Evolutionary conservation across 352 stramenopile genomes (phyloP).

Genomic region (Pythium periplocum): DNA sequence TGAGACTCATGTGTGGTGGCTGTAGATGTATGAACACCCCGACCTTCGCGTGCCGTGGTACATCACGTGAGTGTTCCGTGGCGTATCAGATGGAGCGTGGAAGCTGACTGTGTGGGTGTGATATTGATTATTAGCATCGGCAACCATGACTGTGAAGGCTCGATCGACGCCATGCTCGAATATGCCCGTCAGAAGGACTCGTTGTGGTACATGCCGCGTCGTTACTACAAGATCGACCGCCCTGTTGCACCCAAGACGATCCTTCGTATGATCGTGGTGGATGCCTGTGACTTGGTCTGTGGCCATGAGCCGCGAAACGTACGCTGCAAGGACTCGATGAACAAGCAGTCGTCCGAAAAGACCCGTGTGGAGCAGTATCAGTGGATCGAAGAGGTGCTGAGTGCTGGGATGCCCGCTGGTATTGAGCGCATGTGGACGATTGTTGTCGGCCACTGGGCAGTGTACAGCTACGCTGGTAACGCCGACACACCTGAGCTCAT

Average conservation of each 20-base stretch:
- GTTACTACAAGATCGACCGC: conserved; percentile 78
- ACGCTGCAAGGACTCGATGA: conserved; percentile 76
- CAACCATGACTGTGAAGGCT: conserved; percentile 87
- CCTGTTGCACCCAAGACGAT: conserved; percentile 78
- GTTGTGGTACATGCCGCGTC: conserved; percentile 72
- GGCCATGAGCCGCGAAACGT: conserved; percentile 71
- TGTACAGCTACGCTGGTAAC: conserved; percentile 84
- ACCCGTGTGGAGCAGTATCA: conserved; percentile 64
- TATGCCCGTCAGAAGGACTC: conserved; percentile 67
- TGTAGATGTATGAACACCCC: conserved; percentile 67
- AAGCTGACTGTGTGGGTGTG: too few species aligned
- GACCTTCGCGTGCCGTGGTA: conserved; percentile 77
- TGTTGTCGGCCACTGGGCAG: conserved; percentile 78
- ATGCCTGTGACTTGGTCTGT: conserved; percentile 81
- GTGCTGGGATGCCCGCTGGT: conserved; percentile 44
- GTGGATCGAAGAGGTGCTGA: conserved; percentile 69
- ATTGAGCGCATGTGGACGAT: conserved; percentile 84
- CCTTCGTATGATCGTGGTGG: conserved; percentile 70
- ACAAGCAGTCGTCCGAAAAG: conserved; percentile 54
- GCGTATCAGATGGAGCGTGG: neutral
- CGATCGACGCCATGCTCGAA: conserved; percentile 71
- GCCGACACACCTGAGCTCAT: conserved; percentile 77
- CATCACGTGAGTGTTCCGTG: conserved; percentile 55
- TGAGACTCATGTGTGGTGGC: neutral
- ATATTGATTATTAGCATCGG: conserved; percentile 41